Evolutionary conservation across 2,329 filamentous ascomycete genomes (phyloP), one percentile per base, ranked within the genome.

Genomic region (Claviceps maximensis): DNA sequence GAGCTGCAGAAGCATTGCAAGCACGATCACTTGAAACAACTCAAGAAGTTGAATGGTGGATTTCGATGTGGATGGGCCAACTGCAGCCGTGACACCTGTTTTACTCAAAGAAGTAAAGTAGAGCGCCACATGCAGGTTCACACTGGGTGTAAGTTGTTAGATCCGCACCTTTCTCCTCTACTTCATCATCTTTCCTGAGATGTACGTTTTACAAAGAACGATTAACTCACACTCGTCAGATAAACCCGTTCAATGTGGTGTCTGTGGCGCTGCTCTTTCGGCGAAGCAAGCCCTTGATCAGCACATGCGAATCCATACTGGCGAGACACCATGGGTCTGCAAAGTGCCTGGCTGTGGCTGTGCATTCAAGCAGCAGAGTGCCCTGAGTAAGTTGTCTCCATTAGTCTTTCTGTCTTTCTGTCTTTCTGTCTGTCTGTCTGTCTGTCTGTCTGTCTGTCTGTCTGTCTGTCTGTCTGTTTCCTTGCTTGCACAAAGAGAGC

Each of bases 201-300:
- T 6, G 5, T 29, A 29, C 27, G 27, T 29, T 29, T 29, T 4
- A 29, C 5, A 29, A 31, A 31, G 45, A 29, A 31, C 19, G 25
- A 23, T 27, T 12, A 12, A 31, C 38, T 53, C 27, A 33, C 45
- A 33, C 17, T 40, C 31, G 49, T 1, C 50, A 83, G 81, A 74
- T 60, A 84, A 84, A 64, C 77, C 79, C 7, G 80, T 77, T 53
- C 68, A 71, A 46, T 84, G 80, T 57, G 61, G 69, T 2, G 69
- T 72, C 21, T 87, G 83, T 59, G 69, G 72, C 10, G 69, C 78
- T 54, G 69, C 70, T 3, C 80, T 86, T 60, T 85, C 83, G 0
- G 82, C 82, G 2, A 79, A 82, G 58, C 83, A 86, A 63, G 80
- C 84, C 1, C 72, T 86, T 7, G 77, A 80, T 44, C 83, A 86